Base-by-base conservation (phyloP, 1,284 basidiomycete genomes). In the Mixia osmundae region DNA sequence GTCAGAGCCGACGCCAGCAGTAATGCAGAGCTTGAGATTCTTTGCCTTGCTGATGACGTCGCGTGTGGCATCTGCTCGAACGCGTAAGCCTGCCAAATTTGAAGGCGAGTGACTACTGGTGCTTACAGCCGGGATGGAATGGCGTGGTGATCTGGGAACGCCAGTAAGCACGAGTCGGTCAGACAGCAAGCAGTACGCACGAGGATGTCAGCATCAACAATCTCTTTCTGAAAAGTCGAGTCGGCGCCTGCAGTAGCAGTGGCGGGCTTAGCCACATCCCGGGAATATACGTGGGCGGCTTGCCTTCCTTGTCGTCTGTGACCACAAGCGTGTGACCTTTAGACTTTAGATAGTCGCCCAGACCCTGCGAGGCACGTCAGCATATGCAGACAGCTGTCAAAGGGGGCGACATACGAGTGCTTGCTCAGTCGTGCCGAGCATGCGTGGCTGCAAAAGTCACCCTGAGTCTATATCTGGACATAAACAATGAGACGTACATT, bases 1-100 rank as follows among this genome's bases (percentile, higher is more conserved):
- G 46, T 89, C 85, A 22, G 79, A 85, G 10, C 83, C 83, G 32
- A 94, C 83, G 60, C 85, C 85, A 36, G 85, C 85, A 8, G 85
- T 94, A 50, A 91, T 68, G 52, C 76, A 82, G 44, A 89, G 60
- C 62, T 85, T 89, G 50, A 95, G 69, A 51, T 89, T 87, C 60
- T 74, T 74, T 25, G 85, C 79, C 66, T 77, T 61, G 30, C 49
- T 65, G 47, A 89, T 60, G 43, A 87, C 61, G 7, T 85, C 78
- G 26, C 61, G 65, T 5, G 79, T 85, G 42, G 87, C 68, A 60
- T 91, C 89, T 45, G 72, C 82, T 32, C 78, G 78, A 56, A 80
- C 76, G 14, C 25, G 14, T 10, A 10, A 30, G 18, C 23, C n/a
- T 25, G 7, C n/a, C n/a, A 25, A 16, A 3, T 12, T 18, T 11